Evolutionary conservation across 192 early-diverging fungal species (phyloP).

Genomic region (Linnemannia exigua): DNA sequence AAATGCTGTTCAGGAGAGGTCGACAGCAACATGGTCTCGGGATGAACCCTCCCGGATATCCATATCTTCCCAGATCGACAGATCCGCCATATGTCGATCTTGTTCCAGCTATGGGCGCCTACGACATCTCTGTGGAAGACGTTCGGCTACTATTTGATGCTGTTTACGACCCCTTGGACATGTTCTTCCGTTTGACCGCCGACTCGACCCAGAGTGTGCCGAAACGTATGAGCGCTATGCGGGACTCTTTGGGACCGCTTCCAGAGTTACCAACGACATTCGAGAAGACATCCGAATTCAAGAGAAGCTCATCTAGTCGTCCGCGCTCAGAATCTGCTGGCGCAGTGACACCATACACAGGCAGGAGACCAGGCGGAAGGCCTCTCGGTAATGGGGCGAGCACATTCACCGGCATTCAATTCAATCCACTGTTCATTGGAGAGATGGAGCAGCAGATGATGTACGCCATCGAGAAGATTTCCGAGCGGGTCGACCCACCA

Average conservation of each 20-base stretch:
- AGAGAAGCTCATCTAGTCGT: slow-evolving; percentile 23
- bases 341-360: slow-evolving; percentile 17
- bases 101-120: slow-evolving; percentile 58
- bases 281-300: slow-evolving; percentile 12
- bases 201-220: slow-evolving; percentile 3
- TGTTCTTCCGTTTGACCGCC: slow-evolving; percentile 46
- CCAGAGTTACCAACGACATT: slow-evolving; percentile 33
- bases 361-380: slow-evolving; percentile 8
- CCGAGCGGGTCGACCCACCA: slow-evolving; percentile 59
- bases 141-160: slow-evolving; percentile 56
- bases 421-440: slow-evolving; percentile 57
- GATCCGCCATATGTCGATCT: slow-evolving; percentile 59
- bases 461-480: slow-evolving; percentile 60
- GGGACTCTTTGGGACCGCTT: slow-evolving; percentile 35
- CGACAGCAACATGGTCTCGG: slow-evolving; percentile 30
- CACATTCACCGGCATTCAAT: slow-evolving; percentile 15
- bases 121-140: slow-evolving; percentile 57
- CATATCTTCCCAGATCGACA: slow-evolving; percentile 24
- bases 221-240: slow-evolving; percentile 11
- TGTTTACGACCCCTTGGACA: slow-evolving; percentile 56
- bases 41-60: slow-evolving; percentile 23
- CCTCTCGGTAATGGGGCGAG: not conserved
- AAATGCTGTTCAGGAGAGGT: slow-evolving; percentile 56
- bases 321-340: slow-evolving; percentile 47
- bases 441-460: slow-evolving; percentile 62